These are phyloP conservation scores for Phlebiopsis flavidoalba DNA, from an alignment of 768 basidiomycete genomes.

Conservation along the genomic window DNA sequence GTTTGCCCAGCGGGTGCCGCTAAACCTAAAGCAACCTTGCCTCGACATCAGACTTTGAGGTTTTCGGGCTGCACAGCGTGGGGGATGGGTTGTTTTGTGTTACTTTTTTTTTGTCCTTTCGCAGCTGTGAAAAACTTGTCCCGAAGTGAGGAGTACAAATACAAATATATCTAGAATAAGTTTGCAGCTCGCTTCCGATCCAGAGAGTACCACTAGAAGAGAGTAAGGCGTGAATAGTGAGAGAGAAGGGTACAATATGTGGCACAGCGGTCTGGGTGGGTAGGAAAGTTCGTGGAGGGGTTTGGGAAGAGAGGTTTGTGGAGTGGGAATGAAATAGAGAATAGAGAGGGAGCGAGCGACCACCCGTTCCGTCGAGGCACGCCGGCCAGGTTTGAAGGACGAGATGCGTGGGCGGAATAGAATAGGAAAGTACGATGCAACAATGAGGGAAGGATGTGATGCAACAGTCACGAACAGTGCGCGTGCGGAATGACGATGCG, in stretches of 20 bases:
- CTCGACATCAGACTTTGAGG: too few relatives aligned
- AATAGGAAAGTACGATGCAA: conserved; percentile 8
- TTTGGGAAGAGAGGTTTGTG: not conserved
- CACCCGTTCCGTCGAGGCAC: not conserved
- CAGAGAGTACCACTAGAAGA: conserved; percentile 7
- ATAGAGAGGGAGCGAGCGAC: not conserved
- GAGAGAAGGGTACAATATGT: conserved; percentile 6
- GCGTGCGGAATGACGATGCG: not conserved
- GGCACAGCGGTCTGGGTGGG: not conserved
- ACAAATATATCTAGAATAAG: conserved; percentile 25
- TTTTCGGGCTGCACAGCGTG: not conserved
- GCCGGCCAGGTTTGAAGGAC: not conserved
- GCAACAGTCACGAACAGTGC: conserved; percentile 1
- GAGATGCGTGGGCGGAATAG: not conserved
- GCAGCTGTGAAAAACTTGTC: not conserved
- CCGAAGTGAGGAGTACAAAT: conserved; percentile 17
- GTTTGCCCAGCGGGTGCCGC: too few relatives aligned
- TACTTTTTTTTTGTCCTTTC: not conserved
- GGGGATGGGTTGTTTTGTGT: not conserved
- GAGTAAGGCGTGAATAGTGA: conserved; percentile 5
- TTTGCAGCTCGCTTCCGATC: conserved; percentile 13
- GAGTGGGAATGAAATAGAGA: not conserved
- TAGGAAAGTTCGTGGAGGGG: not conserved
- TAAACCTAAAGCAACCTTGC: too few relatives aligned
- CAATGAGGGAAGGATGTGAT: conserved; percentile 1